phyloP scores from a whole-genome alignment of 371 early-diverging fungal genomes.

The Blakeslea trispora region DNA sequence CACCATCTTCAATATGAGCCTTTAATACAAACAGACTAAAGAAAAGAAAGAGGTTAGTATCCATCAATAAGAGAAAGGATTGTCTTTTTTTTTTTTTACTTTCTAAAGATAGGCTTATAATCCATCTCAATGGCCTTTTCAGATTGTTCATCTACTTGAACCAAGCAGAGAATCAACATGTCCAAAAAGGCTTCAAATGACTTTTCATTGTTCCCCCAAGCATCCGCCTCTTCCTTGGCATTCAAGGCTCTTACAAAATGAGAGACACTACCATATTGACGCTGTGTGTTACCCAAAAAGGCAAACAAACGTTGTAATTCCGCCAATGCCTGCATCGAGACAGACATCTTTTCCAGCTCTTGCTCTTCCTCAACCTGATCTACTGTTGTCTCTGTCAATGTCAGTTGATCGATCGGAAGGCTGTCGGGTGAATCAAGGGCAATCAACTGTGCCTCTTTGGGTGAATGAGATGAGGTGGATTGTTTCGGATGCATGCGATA shows the following conservation, averaged over 20 bases:
- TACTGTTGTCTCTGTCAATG: neutral
- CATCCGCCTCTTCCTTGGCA: slow-evolving; percentile 6
- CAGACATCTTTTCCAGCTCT: slow-evolving; percentile 20
- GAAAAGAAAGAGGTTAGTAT: no score
- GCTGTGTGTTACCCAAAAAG: slow-evolving; percentile 27
- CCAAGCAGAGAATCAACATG: slow-evolving; percentile 21
- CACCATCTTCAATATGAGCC: slow-evolving; percentile 23
- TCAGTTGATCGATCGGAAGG: no score
- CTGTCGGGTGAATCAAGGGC: neutral
- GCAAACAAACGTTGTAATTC: slow-evolving; percentile 45
- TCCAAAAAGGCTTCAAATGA: slow-evolving; percentile 33
- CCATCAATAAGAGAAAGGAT: no score
- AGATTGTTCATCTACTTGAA: slow-evolving; percentile 21
- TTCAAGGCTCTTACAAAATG: slow-evolving; percentile 30
- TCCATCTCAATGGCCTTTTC: slow-evolving; percentile 5
- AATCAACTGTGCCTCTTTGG: neutral
- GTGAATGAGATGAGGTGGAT: no score
- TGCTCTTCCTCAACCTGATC: slow-evolving; percentile 10
- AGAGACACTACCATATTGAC: slow-evolving; percentile 30
- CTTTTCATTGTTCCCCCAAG: slow-evolving; percentile 28
- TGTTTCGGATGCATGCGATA: slow-evolving; percentile 14
- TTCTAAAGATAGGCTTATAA: slow-evolving; percentile 18
- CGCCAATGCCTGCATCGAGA: slow-evolving; percentile 19
- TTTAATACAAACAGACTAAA: slow-evolving; percentile 25
- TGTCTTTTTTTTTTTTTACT: slow-evolving; percentile 4